Conservation (phyloP, 768 basidiomycete species). For the Amylocystis lapponica region DNA sequence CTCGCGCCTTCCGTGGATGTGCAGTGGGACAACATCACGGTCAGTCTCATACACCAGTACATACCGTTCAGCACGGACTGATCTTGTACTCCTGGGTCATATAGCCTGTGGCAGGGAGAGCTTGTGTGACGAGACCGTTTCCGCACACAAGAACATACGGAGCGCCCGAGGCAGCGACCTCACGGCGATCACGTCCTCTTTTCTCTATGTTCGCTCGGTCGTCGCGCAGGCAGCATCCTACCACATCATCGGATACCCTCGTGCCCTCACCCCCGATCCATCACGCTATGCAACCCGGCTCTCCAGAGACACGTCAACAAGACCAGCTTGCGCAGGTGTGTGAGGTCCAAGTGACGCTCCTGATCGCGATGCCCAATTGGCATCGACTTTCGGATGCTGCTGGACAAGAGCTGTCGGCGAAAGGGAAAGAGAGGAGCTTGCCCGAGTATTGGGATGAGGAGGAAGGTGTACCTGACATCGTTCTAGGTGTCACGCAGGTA, state of each 20-base stretch:
- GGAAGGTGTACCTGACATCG: constrained; percentile 43
- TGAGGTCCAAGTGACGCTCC: constrained; percentile 46
- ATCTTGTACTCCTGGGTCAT: not conserved
- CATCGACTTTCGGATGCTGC: constrained; percentile 13
- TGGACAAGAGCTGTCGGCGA: constrained; percentile 5
- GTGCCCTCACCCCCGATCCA: not conserved
- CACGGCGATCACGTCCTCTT: no score
- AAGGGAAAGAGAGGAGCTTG: constrained; percentile 21
- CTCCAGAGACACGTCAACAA: not conserved
- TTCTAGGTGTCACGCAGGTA: constrained; percentile 41
- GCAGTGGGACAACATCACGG: constrained; percentile 46
- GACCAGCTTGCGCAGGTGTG: constrained; percentile 18
- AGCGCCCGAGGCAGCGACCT: no score
- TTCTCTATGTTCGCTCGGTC: not conserved
- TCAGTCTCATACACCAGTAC: constrained; percentile 21
- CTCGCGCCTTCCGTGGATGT: constrained; percentile 28
- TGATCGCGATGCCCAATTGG: constrained; percentile 52
- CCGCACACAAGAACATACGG: no score
- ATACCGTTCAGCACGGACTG: not conserved
- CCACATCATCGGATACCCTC: not conserved
- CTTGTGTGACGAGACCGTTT: not conserved
- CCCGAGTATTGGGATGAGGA: constrained; percentile 16
- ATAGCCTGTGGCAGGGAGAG: constrained; percentile 12
- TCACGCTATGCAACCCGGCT: not conserved
- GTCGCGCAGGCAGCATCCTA: not conserved